Evolutionary conservation across 2,329 filamentous ascomycete species (phyloP), one percentile per base, ranked within the genome.

Genomic region (Zarea fungicola): DNA sequence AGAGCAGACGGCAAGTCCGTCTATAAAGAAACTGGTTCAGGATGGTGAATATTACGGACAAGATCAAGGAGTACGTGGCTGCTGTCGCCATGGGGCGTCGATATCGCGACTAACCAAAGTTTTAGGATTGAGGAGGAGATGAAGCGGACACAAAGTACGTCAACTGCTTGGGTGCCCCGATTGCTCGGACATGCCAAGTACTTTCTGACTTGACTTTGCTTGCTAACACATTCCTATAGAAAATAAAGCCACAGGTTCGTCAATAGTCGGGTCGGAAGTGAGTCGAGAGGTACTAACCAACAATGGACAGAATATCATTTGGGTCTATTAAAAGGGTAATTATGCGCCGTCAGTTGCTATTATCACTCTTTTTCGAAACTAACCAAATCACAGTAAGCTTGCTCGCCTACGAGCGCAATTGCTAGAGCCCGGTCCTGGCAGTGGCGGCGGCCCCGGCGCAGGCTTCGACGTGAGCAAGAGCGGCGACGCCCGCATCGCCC

Each of bases 41-140:
- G 62, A 99, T 99, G 93, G 93, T 97, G 70, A 97, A 97, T 76
- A 99, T 99, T 58, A 97, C 93, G 57, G 95, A 99, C 49, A 97
- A 96, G 80, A 99, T 99, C 76, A 99, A 99, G 79, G 93, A 97
- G 92, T 96, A 72, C 63, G 84, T 66, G 7, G 9, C 11, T 6
- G 13, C 16, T 28, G 31, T 18, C 23, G 21, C 16, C 18, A 14
- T 5, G 42, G 50, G 42, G 52, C 36, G 49, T 46, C 46, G 52
- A 26, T 44, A 42, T 47, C 6, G 6, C 14, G 35, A 54, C 60
- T 64, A 54, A 63, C 49, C 19, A 31, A 25, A 18, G 37, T 44
- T 50, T n/a, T 46, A 96, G 92, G 84, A 99, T 99, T 63, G 93
- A 99, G 81, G 91, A 96, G 73, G 93, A 99, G 85, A 99, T 99